Conservation (phyloP, 1,284 basidiomycete genomes). For the Stereum hirsutum region DNA sequence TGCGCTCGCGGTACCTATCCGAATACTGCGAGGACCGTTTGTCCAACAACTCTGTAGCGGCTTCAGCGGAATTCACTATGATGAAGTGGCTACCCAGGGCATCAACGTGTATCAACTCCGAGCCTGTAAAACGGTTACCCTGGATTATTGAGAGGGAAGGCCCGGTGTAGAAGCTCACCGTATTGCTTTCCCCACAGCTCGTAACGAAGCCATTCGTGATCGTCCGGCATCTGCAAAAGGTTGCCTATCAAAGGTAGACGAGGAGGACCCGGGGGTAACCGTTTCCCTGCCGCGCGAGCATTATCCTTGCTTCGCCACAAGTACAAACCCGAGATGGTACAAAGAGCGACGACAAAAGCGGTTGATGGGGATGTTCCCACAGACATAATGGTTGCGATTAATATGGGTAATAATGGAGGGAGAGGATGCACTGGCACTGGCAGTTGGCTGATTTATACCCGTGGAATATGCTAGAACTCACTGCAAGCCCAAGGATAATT, state of each 20-base stretch:
- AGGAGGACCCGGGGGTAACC: conserved; percentile 12
- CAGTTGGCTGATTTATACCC: too few species aligned
- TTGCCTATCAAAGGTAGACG: conserved; percentile 11
- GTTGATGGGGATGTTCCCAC: too few species aligned
- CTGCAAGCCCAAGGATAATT: too few species aligned
- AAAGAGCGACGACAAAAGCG: too few species aligned
- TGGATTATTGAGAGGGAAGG: neutral
- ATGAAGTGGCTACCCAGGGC: conserved; percentile 8
- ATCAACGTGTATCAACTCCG: conserved; percentile 8
- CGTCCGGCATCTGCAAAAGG: conserved; percentile 9
- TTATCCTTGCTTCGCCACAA: too few species aligned
- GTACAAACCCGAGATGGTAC: too few species aligned
- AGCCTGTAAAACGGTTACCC: conserved; percentile 3
- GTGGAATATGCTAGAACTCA: too few species aligned
- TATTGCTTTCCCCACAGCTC: conserved; percentile 8
- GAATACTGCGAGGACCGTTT: conserved; percentile 10
- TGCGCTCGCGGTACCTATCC: conserved; percentile 5
- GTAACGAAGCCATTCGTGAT: conserved; percentile 7
- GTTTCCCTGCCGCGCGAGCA: too few species aligned
- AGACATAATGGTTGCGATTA: too few species aligned
- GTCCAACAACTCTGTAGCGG: conserved; percentile 11
- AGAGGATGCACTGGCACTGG: too few species aligned
- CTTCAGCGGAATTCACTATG: conserved; percentile 10
- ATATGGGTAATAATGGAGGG: too few species aligned
- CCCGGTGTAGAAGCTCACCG: neutral